Conservation (phyloP, 352 stramenopile species). For the Phytopythium litorale region DNA sequence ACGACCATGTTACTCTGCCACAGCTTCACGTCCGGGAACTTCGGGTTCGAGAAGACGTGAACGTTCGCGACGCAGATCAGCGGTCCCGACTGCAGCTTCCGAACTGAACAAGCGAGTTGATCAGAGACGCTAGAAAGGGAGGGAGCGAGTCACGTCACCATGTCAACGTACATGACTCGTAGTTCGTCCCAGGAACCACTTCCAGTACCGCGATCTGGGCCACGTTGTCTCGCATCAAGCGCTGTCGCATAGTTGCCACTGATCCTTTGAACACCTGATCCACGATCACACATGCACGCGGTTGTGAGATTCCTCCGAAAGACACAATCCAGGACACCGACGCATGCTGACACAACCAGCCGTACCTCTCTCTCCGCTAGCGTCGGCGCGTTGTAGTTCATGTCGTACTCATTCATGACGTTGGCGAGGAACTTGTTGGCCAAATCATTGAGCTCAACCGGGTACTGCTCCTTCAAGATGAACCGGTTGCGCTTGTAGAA, state of each 20-base stretch:
- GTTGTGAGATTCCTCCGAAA: not conserved
- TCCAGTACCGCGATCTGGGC: conserved; percentile 97
- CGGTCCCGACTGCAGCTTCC: conserved; percentile 41
- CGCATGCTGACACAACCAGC: not conserved
- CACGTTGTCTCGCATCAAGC: conserved; percentile 97
- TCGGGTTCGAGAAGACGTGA: conserved; percentile 98
- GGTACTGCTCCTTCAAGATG: conserved; percentile 90
- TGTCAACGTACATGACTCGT: conserved; percentile 47
- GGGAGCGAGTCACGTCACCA: not conserved
- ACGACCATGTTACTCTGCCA: conserved; percentile 93
- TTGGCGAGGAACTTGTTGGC: conserved; percentile 64
- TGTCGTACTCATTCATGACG: conserved; percentile 73
- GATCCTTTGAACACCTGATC: conserved; percentile 36
- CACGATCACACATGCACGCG: not conserved
- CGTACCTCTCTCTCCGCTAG: conserved; percentile 57
- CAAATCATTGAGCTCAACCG: conserved; percentile 97
- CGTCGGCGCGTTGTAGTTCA: conserved; percentile 64
- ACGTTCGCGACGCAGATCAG: conserved; percentile 97
- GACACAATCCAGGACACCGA: not conserved
- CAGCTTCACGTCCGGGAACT: conserved; percentile 99
- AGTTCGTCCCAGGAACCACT: conserved; percentile 75
- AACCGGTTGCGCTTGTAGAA: conserved; percentile 95
- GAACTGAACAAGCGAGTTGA: conserved; percentile 9
- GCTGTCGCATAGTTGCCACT: conserved; percentile 61
- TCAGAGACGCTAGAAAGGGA: not conserved